A percentile compares a stretch with the other conserved stretches of the same genome.
Conservation (phyloP, 192 early-diverging fungal genomes). For the Gamsiella multidivaricata region DNA sequence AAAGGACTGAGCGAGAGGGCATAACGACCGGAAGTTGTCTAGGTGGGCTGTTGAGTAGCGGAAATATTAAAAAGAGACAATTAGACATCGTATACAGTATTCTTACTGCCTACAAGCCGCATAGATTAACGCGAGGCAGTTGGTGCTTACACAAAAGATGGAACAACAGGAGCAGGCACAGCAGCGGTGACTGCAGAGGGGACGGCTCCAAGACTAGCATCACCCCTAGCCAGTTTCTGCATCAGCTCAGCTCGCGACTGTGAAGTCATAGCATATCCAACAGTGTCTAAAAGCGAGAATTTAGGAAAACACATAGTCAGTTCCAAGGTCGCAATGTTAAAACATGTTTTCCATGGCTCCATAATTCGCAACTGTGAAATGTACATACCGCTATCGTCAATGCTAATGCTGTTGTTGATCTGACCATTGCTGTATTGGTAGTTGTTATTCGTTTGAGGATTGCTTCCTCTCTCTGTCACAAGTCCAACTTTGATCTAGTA, state of each 20-base stretch:
- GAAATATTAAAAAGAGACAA: neutral
- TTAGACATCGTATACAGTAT: too few species aligned
- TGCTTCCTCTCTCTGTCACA: slow-evolving; percentile 71
- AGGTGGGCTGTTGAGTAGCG: slow-evolving; percentile 56
- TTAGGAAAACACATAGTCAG: neutral
- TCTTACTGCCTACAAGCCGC: neutral
- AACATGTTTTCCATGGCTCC: too few species aligned
- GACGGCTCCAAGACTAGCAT: slow-evolving; percentile 54
- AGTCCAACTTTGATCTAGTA: slow-evolving; percentile 80
- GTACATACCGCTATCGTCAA: slow-evolving; percentile 52
- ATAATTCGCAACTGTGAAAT: neutral
- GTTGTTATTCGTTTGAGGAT: slow-evolving; percentile 44
- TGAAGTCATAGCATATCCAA: slow-evolving; percentile 74
- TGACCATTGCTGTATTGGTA: slow-evolving; percentile 64
- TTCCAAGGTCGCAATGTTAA: too few species aligned
- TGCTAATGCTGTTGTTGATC: slow-evolving; percentile 50
- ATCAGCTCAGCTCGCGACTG: slow-evolving; percentile 81
- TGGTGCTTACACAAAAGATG: slow-evolving; percentile 38
- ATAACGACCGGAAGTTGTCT: slow-evolving; percentile 62
- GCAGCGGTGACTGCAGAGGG: slow-evolving; percentile 28
- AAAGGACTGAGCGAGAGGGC: slow-evolving; percentile 72
- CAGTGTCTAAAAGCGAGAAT: slow-evolving; percentile 54
- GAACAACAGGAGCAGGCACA: slow-evolving; percentile 29
- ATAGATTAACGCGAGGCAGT: neutral
- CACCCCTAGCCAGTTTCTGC: slow-evolving; percentile 78